Evolutionary conservation across 331 rosid species (phyloP).

Genomic region (Quercus tomentella): DNA sequence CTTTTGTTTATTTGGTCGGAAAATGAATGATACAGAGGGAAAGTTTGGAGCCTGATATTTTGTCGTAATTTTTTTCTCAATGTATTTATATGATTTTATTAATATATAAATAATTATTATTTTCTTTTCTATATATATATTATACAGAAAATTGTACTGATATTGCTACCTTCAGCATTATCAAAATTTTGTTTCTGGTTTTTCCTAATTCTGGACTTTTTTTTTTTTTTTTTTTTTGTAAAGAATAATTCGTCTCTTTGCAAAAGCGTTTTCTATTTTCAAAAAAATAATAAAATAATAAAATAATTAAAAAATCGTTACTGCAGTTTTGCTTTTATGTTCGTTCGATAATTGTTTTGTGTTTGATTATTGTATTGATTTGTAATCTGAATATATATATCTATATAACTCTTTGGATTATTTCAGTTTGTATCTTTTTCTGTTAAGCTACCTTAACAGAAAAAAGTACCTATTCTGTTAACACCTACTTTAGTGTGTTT

Average conservation of each 20-base stretch:
- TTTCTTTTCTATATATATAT: not conserved
- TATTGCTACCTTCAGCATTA: not conserved
- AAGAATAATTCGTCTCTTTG: not conserved
- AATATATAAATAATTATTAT: not conserved
- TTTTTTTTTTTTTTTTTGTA: not conserved
- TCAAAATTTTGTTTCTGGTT: not conserved
- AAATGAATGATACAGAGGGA: not conserved
- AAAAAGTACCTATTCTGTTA: no score
- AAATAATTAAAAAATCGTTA: no score
- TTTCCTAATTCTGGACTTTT: not conserved
- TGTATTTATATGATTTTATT: no score
- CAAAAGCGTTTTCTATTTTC: not conserved
- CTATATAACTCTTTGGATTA: no score
- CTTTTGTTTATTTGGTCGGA: constrained; percentile 4
- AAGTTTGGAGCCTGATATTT: not conserved
- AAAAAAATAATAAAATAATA: not conserved
- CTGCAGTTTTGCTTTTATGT: no score
- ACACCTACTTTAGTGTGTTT: no score
- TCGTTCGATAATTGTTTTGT: no score
- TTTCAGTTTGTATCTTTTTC: no score
- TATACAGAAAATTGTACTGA: not conserved
- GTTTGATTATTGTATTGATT: no score
- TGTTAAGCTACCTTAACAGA: no score
- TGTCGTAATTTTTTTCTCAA: not conserved
- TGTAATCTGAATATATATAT: no score